Evolutionary conservation across 768 basidiomycete species (phyloP).

Genomic region (Zangia roseola): DNA sequence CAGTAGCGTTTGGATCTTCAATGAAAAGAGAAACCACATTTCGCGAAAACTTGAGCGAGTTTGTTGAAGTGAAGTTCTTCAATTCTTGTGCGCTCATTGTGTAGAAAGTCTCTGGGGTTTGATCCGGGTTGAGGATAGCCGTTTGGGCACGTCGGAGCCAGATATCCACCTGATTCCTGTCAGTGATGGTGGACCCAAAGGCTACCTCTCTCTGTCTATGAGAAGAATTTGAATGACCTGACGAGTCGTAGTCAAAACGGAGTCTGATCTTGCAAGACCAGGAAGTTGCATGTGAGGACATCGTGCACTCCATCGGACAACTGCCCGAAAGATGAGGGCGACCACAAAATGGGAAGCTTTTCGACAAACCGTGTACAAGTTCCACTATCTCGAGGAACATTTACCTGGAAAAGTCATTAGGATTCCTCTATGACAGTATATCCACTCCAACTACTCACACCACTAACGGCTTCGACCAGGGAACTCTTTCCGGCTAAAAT

Average conservation of each 20-base stretch:
- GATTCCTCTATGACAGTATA: neutral
- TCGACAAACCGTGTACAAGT: slow-evolving; percentile 53
- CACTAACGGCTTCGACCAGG: slow-evolving; percentile 55
- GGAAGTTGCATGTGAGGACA: slow-evolving; percentile 37
- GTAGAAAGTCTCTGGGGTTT: slow-evolving; percentile 18
- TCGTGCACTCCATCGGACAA: slow-evolving; percentile 53
- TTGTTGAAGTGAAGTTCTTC: slow-evolving; percentile 21
- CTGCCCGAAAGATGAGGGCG: slow-evolving; percentile 25
- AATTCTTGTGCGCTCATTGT: slow-evolving; percentile 26
- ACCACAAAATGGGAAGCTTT: neutral
- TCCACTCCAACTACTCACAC: slow-evolving; percentile 35
- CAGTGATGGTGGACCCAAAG: slow-evolving; percentile 33
- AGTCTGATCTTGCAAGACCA: slow-evolving; percentile 50
- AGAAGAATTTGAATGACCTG: slow-evolving; percentile 23
- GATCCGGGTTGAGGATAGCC: slow-evolving; percentile 39
- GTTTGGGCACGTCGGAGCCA: slow-evolving; percentile 46
- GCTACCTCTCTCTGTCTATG: slow-evolving; percentile 9
- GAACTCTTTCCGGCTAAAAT: slow-evolving; percentile 57
- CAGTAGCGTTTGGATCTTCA: slow-evolving; percentile 43
- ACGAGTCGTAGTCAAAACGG: slow-evolving; percentile 31
- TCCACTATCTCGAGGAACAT: slow-evolving; percentile 59
- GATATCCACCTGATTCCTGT: slow-evolving; percentile 36
- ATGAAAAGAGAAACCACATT: slow-evolving; percentile 50
- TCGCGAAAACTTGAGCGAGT: slow-evolving; percentile 42
- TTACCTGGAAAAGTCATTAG: slow-evolving; percentile 40